Conservation (phyloP, 2,329 filamentous ascomycete species). For the Fusarium multiceps region DNA sequence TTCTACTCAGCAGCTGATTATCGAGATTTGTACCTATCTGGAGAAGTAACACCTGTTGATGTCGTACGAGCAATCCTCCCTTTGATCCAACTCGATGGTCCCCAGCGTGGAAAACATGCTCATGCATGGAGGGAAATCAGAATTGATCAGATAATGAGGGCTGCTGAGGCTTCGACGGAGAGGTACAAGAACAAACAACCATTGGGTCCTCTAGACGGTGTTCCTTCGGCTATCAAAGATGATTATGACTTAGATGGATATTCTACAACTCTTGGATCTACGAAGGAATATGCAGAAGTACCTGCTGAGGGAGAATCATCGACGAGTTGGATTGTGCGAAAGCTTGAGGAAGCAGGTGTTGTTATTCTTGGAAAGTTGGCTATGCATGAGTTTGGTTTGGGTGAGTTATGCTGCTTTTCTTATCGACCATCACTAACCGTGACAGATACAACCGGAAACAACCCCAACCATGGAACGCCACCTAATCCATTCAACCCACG, state of each 20-base stretch:
- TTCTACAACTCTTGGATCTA: constrained; percentile 71
- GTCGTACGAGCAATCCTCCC: constrained; percentile 59
- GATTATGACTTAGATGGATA: constrained; percentile 83
- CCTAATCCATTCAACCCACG: constrained; percentile 77
- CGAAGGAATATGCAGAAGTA: constrained; percentile 67
- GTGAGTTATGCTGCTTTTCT: constrained; percentile 52
- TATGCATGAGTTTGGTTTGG: constrained; percentile 82
- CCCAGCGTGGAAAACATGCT: constrained; percentile 54
- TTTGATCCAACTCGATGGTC: constrained; percentile 56
- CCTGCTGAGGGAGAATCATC: constrained; percentile 50
- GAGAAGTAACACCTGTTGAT: constrained; percentile 58
- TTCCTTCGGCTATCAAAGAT: constrained; percentile 81
- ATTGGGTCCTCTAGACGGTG: constrained; percentile 74
- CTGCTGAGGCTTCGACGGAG: constrained; percentile 58
- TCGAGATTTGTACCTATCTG: constrained; percentile 57
- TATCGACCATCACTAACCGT: constrained; percentile 10
- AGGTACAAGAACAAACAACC: constrained; percentile 65
- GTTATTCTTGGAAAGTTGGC: constrained; percentile 77
- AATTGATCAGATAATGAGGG: constrained; percentile 54
- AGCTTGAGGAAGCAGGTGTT: constrained; percentile 76
- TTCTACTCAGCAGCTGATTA: constrained; percentile 59
- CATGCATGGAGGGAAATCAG: constrained; percentile 59
- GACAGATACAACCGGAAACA: constrained; percentile 78
- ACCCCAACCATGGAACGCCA: constrained; percentile 78
- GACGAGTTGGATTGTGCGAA: constrained; percentile 77